Percentiles rank a stretch among this genome's conserved stretches.
Conservation (phyloP, 768 basidiomycete genomes). For the Strobilomyces echinocephalus region DNA sequence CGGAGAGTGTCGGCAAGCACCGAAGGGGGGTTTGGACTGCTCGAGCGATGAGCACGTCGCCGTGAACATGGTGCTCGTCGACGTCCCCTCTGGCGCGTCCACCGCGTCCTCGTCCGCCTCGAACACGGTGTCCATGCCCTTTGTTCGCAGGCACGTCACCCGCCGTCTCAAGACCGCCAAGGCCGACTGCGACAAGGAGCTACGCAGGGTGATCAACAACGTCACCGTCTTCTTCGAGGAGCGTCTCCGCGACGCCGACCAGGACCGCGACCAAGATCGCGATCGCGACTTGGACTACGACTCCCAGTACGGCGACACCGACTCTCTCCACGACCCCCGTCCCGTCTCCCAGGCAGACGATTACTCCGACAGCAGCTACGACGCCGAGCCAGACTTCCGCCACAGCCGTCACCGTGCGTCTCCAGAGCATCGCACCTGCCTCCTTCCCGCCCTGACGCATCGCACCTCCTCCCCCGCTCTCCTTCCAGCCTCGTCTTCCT, state of each 20-base stretch:
- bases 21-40: constrained; percentile 5
- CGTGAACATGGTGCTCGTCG: neutral
- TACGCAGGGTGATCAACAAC: constrained; percentile 87
- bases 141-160: constrained; percentile 89
- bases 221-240: constrained; percentile 96
- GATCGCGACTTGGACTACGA: constrained; percentile 63
- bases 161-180: constrained; percentile 91
- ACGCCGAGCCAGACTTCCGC: constrained; percentile 58
- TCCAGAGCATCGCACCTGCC: constrained; percentile 39
- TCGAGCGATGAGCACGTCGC: neutral
- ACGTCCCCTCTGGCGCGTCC: constrained; percentile 9
- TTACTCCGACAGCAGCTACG: constrained; percentile 80
- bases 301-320: constrained; percentile 51
- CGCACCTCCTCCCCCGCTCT: constrained; percentile 52
- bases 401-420: constrained; percentile 77
- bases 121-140: constrained; percentile 86
- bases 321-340: constrained; percentile 54
- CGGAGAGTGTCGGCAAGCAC: constrained; percentile 14
- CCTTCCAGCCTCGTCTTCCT: constrained; percentile 61
- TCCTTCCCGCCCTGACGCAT: constrained; percentile 45
- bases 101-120: constrained; percentile 42
- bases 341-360: constrained; percentile 62
- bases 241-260: constrained; percentile 72
- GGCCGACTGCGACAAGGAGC: constrained; percentile 93
- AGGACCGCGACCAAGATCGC: constrained; percentile 51